A percentile compares a stretch with the other conserved stretches of the same genome.
phyloP scores from a whole-genome alignment of 495 filamentous ascomycete species.

The Chlorociboria aeruginascens region DNA sequence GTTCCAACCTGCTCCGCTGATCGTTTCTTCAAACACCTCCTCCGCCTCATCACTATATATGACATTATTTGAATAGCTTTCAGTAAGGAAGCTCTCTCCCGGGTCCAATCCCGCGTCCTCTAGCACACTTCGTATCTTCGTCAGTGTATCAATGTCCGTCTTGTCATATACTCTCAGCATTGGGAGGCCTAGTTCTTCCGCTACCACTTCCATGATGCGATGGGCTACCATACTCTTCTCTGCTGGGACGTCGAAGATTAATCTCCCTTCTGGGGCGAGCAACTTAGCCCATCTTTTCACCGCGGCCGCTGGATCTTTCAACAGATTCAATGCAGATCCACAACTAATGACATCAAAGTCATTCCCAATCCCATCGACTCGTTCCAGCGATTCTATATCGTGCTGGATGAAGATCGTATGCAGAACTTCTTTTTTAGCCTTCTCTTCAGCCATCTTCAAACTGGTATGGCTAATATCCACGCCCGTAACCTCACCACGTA shows the following conservation, averaged over 20 bases:
- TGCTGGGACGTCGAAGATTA: slow-evolving; percentile 22
- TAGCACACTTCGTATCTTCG: not conserved
- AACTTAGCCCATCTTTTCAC: slow-evolving; percentile 24
- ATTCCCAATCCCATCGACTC: slow-evolving; percentile 1
- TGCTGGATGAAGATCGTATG: slow-evolving; percentile 23
- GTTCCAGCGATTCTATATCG: slow-evolving; percentile 26
- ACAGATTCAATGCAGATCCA: slow-evolving; percentile 25
- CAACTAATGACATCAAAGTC: slow-evolving; percentile 28
- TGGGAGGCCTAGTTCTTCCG: slow-evolving; percentile 6
- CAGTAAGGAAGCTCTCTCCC: slow-evolving; percentile 1
- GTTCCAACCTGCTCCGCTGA: not conserved
- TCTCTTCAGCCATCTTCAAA: slow-evolving; percentile 23
- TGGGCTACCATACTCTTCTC: slow-evolving; percentile 11
- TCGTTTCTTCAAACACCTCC: slow-evolving; percentile 2
- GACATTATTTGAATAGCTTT: slow-evolving; percentile 1
- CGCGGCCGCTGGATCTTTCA: slow-evolving; percentile 21
- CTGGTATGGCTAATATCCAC: slow-evolving; percentile 30
- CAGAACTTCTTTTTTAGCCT: slow-evolving; percentile 15
- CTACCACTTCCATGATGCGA: slow-evolving; percentile 14
- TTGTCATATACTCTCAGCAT: slow-evolving; percentile 8
- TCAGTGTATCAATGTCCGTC: not conserved
- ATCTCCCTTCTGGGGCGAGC: slow-evolving; percentile 23
- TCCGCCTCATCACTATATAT: not conserved
- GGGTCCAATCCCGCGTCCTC: slow-evolving; percentile 4
- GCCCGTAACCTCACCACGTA: slow-evolving; percentile 25